phyloP scores from a whole-genome alignment of 2,329 filamentous ascomycete species.

The Colletotrichum eremochloae region DNA sequence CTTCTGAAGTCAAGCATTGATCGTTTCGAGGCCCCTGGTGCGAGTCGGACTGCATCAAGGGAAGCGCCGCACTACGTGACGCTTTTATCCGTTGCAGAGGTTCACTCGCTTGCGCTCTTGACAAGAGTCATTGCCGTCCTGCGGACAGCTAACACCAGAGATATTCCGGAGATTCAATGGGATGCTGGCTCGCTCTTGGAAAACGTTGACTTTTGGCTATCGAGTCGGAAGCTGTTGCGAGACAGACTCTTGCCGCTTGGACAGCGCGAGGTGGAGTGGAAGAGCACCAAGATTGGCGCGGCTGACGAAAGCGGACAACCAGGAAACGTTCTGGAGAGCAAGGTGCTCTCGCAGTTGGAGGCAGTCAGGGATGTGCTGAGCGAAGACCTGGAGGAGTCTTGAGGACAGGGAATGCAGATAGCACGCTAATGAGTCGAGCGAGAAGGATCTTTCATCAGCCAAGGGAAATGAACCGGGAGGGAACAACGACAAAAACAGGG shows the following conservation, averaged over 20 bases:
- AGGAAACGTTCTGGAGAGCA: conserved; percentile 78
- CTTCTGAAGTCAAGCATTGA: conserved; percentile 80
- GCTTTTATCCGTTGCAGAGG: conserved; percentile 79
- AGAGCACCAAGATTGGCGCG: conserved; percentile 55
- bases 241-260: conserved; percentile 81
- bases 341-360: conserved; percentile 78
- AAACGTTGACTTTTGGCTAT: conserved; percentile 86
- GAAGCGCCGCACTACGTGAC: conserved; percentile 76
- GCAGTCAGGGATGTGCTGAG: conserved; percentile 68
- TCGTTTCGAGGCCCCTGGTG: conserved; percentile 74
- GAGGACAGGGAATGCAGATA: neutral
- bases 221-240: conserved; percentile 75
- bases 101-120: conserved; percentile 83
- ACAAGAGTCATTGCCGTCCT: conserved; percentile 78
- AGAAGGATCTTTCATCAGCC: conserved; percentile 4
- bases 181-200: conserved; percentile 80
- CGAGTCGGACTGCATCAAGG: conserved; percentile 64
- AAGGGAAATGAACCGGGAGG: conserved; percentile 28
- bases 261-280: conserved; percentile 77
- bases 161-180: conserved; percentile 81
- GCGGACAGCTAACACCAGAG: conserved; percentile 74
- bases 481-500: conserved; percentile 21
- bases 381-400: conserved; percentile 61
- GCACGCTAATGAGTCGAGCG: conserved; percentile 19
- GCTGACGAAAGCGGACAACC: conserved; percentile 51